Base-by-base conservation (phyloP, 495 filamentous ascomycete genomes). In the Podospora conica region DNA sequence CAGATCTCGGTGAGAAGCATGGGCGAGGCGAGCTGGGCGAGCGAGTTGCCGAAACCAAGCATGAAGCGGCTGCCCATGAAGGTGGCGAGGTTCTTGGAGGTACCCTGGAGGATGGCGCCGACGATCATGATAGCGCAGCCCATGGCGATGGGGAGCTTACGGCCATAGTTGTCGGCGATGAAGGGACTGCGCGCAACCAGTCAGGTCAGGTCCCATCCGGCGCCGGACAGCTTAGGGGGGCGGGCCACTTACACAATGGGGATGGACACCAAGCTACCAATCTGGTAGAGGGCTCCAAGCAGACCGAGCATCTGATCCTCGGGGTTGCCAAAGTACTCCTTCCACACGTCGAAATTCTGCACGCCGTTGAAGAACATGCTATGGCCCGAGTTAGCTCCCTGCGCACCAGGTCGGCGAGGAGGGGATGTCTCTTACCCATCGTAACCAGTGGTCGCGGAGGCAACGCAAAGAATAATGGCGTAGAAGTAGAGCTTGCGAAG, bases 241-340 rank as follows among this genome's bases (percentile, higher is more conserved):
- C 12, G 25, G 28, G 33, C 56, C 0, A n/a, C 83, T 75, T 77
- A 86, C 83, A 88, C 87, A 9, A 88, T 71, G 29, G 87, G 88
- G 58, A 90, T 86, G 25, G 86, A 86, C 53, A 77, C 78, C 67
- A 91, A 80, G 63, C 81, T 85, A 65, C 88, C 88, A 64, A 90
- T 84, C 68, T 86, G 85, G 81, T 90, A 87, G 70, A 90, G 81
- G n/a, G 86, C 85, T 60, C 81, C 84, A 10, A 91, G 82, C 53
- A 91, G 81, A 74, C 88, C 88, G 24, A 87, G 82, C 61, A 77
- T 75, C 1, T 80, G 76, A 5, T 82, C 83, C 18, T 69, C 55
- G 0, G 88, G 88, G 66, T 86, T 61, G 55, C 74, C 71, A 65
- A 86, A 85, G 73, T 78, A 83, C 12, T 57, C 57, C 64, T 82